phyloP scores from a whole-genome alignment of 495 filamentous ascomycete genomes.

The Hypoxylon subgilvum region DNA sequence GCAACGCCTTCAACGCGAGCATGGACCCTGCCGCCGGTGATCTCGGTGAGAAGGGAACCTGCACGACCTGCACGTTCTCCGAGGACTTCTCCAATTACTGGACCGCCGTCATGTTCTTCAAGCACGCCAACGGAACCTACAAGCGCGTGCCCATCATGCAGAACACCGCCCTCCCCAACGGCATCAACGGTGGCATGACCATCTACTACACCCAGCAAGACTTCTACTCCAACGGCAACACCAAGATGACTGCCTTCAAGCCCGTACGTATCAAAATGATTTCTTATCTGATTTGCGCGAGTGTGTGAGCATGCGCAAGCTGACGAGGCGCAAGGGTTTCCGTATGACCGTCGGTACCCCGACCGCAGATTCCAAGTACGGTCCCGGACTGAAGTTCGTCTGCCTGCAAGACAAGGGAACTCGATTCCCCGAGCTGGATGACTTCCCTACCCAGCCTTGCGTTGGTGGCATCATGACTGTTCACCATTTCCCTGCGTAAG shows the following conservation, averaged over 20 bases:
- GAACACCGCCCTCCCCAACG: conserved; percentile 54
- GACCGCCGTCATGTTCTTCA: conserved; percentile 61
- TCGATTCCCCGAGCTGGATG: conserved; percentile 53
- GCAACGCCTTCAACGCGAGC: conserved; percentile 57
- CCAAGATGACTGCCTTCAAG: conserved; percentile 58
- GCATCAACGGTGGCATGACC: conserved; percentile 60
- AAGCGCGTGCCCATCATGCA: conserved; percentile 57
- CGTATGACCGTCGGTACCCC: conserved; percentile 60
- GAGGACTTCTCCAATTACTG: conserved; percentile 59
- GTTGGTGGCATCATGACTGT: conserved; percentile 58
- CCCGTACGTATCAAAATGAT: conserved; percentile 45
- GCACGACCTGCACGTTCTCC: conserved; percentile 55
- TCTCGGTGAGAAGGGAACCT: conserved; percentile 48
- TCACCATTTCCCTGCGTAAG: conserved; percentile 60
- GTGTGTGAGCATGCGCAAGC: background rate
- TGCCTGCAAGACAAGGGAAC: conserved; percentile 55
- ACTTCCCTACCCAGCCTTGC: conserved; percentile 56
- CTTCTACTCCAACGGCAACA: conserved; percentile 51
- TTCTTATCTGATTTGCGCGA: background rate
- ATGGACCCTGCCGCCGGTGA: conserved; percentile 51
- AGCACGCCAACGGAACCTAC: conserved; percentile 59
- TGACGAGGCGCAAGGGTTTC: conserved; percentile 52
- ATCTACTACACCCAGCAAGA: conserved; percentile 61
- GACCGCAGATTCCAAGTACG: conserved; percentile 40
- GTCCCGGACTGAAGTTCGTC: conserved; percentile 54